Evolutionary conservation across 495 filamentous ascomycete species (phyloP), one percentile per base, ranked within the genome.

Genomic region (Penicillium taxi): DNA sequence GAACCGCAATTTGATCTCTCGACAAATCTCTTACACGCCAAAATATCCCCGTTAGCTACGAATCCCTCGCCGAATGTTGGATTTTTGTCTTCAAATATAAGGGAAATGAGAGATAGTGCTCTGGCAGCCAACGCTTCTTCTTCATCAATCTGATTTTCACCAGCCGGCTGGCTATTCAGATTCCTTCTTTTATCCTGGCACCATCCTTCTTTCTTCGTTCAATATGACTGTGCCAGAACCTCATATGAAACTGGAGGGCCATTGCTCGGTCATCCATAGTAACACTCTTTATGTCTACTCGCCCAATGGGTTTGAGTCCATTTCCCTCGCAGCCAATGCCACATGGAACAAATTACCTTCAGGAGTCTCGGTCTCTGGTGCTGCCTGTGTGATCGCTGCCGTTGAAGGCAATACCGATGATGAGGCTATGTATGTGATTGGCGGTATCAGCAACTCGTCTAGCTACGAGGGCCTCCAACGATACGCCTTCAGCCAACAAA

Each of bases 221-320:
- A 50, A 44, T 14, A 87, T 86, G 83, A 45, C 68, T 37, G 64
- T 78, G 23, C 83, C 83, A 35, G 42, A 72, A 48, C 88, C 88
- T 38, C 66, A 68, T 9, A 64, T 75, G 42, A 55, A 74, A 43
- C 64, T 94, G 45, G 71, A 74, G 48, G 78, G 81, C 62, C 76
- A 81, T 48, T 98, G 91, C 62, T 91, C 87, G 11, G 75, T 81
- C 39, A 73, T 98, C 35, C 67, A 84, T 61, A 70, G 89, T 55
- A 78, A 84, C 58, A 91, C 81, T 12, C 75, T 98, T 11, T 98
- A 94, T 63, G 78, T 79, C 8, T 96, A 86, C 51, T 84, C 86
- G 24, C 54, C 75, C 13, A 60, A 72, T 32, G 84, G 80, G 15
- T 87, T 98, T 39, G 79, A 84, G 51, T 81, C 82, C 4, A 63